phyloP scores from a whole-genome alignment of 164 flowering plant species.

The Tetrastigma voinierianum region DNA sequence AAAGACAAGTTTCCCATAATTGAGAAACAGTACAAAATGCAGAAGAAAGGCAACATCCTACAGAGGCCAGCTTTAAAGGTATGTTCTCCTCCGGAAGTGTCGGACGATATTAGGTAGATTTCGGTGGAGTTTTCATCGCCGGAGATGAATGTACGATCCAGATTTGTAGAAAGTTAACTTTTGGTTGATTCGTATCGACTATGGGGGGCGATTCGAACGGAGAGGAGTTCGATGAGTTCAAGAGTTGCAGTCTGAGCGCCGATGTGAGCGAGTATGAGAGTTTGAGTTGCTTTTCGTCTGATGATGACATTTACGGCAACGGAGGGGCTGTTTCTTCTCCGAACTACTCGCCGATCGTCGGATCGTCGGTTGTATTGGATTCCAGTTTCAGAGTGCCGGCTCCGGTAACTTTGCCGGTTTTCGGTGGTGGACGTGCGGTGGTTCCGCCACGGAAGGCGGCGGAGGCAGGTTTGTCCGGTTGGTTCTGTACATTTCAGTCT shows the following conservation, averaged over 20 bases:
- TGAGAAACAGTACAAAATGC: no score
- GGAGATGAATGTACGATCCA: neutral
- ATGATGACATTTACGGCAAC: slow-evolving; percentile 19
- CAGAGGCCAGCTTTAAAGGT: no score
- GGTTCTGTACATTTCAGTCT: neutral
- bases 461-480: slow-evolving; percentile 36
- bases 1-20: no score
- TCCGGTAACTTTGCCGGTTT: slow-evolving; percentile 29
- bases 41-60: no score
- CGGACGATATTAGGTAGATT: no score
- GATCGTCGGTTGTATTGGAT: neutral
- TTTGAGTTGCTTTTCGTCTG: slow-evolving; percentile 35
- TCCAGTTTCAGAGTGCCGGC: slow-evolving; percentile 20
- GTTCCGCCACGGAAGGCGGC: slow-evolving; percentile 29
- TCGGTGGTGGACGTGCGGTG: slow-evolving; percentile 40
- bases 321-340: slow-evolving; percentile 34
- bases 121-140: no score
- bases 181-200: neutral
- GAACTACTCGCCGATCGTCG: slow-evolving; percentile 29
- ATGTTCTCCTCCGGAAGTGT: no score
- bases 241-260: slow-evolving; percentile 56
- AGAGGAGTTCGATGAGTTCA: slow-evolving; percentile 37
- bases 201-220: slow-evolving; percentile 48
- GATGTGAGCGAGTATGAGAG: slow-evolving; percentile 78
- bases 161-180: neutral